These are phyloP conservation scores for Lentinula novae-zelandiae DNA, from an alignment of 1,284 basidiomycete genomes.

Conservation along the genomic window DNA sequence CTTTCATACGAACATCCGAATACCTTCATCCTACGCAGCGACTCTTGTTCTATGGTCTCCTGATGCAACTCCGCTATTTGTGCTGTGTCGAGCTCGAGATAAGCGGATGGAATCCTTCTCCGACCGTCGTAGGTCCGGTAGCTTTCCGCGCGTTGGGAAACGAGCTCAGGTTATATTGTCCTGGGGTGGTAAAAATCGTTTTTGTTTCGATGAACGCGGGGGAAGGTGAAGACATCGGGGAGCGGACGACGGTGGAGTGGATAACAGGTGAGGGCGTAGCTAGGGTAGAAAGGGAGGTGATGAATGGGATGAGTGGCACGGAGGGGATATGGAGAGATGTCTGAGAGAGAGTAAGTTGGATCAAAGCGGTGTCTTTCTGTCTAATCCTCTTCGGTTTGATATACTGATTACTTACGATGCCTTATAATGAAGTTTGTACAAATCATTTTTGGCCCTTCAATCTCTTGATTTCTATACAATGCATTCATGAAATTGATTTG, in stretches of 20 bases:
- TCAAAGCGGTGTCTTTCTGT: neutral
- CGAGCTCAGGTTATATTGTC: conserved; percentile 57
- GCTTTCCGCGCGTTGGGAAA: conserved; percentile 54
- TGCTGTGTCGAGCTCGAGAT: conserved; percentile 59
- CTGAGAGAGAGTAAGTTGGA: conserved; percentile 20
- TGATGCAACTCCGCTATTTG: conserved; percentile 47
- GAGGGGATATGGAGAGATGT: conserved; percentile 52
- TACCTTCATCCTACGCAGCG: conserved; percentile 32
- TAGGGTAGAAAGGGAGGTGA: conserved; percentile 30
- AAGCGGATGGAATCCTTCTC: conserved; percentile 58
- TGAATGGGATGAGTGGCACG: conserved; percentile 21
- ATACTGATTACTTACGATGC: neutral
- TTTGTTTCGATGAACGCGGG: conserved; percentile 36
- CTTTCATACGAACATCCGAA: too few relatives aligned
- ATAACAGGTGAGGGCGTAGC: conserved; percentile 38
- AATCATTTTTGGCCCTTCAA: too few relatives aligned
- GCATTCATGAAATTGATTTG: too few relatives aligned
- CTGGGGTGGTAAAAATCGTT: conserved; percentile 43
- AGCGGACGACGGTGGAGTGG: conserved; percentile 46
- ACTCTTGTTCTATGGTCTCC: conserved; percentile 53
- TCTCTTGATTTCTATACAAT: too few relatives aligned
- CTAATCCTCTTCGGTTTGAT: neutral
- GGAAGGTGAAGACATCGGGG: conserved; percentile 35
- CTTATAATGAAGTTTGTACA: too few relatives aligned
- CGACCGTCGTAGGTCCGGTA: conserved; percentile 33